These are phyloP conservation scores for Daedaleopsis nitida DNA, from an alignment of 768 basidiomycete genomes.

Conservation along the genomic window DNA sequence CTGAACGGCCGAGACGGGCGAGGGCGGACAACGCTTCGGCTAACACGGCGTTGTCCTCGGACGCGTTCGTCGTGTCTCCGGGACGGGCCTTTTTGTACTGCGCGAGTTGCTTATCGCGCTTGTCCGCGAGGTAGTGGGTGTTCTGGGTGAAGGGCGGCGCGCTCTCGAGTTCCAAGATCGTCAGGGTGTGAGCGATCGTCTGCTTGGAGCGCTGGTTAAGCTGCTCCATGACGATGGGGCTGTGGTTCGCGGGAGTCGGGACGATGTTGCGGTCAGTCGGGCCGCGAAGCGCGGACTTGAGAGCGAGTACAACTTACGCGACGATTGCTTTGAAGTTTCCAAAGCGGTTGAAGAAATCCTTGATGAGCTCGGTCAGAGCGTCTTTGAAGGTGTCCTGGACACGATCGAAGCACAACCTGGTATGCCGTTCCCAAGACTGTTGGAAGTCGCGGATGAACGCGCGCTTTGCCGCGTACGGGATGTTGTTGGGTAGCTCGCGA, in stretches of 20 bases:
- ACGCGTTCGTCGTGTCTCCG: no score
- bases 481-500: conserved; percentile 48
- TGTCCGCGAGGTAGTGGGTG: conserved; percentile 37
- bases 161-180: conserved; percentile 20
- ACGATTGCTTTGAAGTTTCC: conserved; percentile 35
- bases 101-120: conserved; percentile 38
- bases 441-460: conserved; percentile 41
- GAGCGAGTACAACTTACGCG: conserved; percentile 28
- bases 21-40: no score
- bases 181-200: conserved; percentile 3
- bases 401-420: conserved; percentile 35
- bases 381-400: conserved; percentile 36
- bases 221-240: conserved; percentile 19
- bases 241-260: conserved; percentile 2
- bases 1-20: no score
- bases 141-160: conserved; percentile 43
- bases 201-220: conserved; percentile 3
- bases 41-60: no score
- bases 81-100: conserved; percentile 38
- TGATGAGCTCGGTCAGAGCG: conserved; percentile 32
- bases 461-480: conserved; percentile 44
- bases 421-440: conserved; percentile 38
- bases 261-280: neutral
- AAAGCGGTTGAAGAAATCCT: conserved; percentile 44
- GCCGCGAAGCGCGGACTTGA: no score